Conservation (phyloP, 495 filamentous ascomycete species). For the Talaromyces proteolyticus region DNA sequence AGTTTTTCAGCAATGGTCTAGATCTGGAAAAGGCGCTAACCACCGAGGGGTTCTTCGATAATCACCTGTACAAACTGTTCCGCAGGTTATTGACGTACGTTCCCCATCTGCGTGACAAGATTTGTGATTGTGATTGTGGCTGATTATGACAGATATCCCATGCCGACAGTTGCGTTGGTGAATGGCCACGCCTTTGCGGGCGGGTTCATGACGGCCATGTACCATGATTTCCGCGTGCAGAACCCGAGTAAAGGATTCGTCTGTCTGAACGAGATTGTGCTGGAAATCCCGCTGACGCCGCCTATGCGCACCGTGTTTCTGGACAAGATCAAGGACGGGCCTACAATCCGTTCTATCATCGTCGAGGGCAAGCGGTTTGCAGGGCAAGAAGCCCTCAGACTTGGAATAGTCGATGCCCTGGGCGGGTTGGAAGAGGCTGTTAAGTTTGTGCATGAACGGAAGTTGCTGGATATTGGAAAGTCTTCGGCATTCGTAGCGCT, state of each 20-base stretch:
- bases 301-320: conserved; percentile 72
- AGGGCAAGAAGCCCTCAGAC: conserved; percentile 51
- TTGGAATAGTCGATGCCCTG: conserved; percentile 61
- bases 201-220: conserved; percentile 75
- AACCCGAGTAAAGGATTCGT: conserved; percentile 61
- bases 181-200: conserved; percentile 82
- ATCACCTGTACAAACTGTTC: conserved; percentile 54
- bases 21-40: conserved; percentile 53
- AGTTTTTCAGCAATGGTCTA: conserved; percentile 80
- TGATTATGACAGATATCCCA: conserved; percentile 51
- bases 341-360: conserved; percentile 55
- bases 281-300: conserved; percentile 63
- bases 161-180: conserved; percentile 73
- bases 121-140: background rate
- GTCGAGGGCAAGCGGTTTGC: conserved; percentile 63
- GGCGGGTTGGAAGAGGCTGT: conserved; percentile 58
- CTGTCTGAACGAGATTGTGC: conserved; percentile 74
- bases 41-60: conserved; percentile 46
- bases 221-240: conserved; percentile 77
- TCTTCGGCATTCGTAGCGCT: conserved; percentile 60
- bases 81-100: conserved; percentile 55
- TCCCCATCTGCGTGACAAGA: background rate
- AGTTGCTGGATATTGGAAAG: conserved; percentile 50
- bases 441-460: conserved; percentile 46
- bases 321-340: conserved; percentile 49